Evolutionary conservation across 208 protist genomes (phyloP), one percentile per base, ranked within the genome.

Genomic region (Endotrypanum monterogeii): DNA sequence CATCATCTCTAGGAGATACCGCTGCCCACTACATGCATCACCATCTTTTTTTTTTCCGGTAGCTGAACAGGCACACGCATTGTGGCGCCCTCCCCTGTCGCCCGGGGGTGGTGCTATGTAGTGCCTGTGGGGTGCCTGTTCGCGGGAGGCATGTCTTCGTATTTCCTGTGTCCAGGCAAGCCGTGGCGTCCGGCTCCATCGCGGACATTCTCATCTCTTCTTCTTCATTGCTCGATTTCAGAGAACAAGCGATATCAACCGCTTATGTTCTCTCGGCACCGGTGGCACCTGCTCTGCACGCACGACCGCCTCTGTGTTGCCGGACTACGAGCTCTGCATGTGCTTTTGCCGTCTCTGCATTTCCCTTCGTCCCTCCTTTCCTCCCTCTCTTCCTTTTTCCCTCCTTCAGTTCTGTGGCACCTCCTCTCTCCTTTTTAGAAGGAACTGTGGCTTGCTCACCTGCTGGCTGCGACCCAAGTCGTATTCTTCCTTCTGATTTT

Each of bases 401-500:
- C 56, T 18, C 56, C 28, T 18, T n/a, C n/a, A n/a, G n/a, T n/a
- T n/a, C n/a, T n/a, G n/a, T 11, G 18, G 56, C 56, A 61, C 30
- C 14, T 30, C 1, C 56, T 41, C 35, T 9, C 30, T n/a, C n/a
- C n/a, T 7, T 32, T 23, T 4, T 18, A 35, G 16, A 23, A 61
- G 30, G 20, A 35, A 8, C 14, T 4, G 35, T 23, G 25, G 35
- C 56, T 32, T 16, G 35, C 56, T 11, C 56, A 32, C 28, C 7
- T n/a, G 8, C 56, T 61, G 14, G 25, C 30, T 61, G 56, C 25
- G n/a, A 58, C 5, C 39, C 6, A 63, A 50, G 63, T 66, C 37
- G n/a, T 82, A 41, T 56, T 56, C 14, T 44, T 39, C 57, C 5
- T 61, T 61, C 30, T 73, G 56, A 67, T 44, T 66, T 74, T 72